Conservation (phyloP, 495 filamentous ascomycete species). For the Penicillium dipodomyicola region DNA sequence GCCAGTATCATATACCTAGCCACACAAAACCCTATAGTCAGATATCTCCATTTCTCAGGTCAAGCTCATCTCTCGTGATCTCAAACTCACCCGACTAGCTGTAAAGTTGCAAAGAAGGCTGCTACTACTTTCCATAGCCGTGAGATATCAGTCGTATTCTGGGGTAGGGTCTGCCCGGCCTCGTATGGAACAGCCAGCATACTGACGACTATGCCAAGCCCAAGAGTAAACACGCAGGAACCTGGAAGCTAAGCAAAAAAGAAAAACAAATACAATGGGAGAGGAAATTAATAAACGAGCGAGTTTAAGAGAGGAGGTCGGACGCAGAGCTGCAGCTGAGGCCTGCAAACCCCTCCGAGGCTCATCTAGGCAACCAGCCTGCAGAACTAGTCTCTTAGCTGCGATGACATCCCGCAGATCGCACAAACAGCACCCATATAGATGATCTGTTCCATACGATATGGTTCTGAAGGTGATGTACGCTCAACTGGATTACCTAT, state of each 20-base stretch:
- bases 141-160: neutral
- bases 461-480: neutral
- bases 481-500: neutral
- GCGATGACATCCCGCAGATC: neutral
- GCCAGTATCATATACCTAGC: constrained; percentile 8
- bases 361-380: neutral
- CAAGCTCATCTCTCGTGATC: neutral
- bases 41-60: neutral
- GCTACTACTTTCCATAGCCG: neutral
- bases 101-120: neutral
- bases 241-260: neutral
- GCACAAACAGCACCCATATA: neutral
- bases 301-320: neutral
- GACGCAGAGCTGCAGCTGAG: constrained; percentile 1
- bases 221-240: neutral
- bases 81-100: constrained; percentile 6
- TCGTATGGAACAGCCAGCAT: neutral
- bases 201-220: neutral
- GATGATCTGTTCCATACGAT: neutral
- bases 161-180: neutral
- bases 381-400: constrained; percentile 5
- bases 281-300: neutral
- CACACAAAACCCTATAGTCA: neutral
- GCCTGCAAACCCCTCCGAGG: neutral
- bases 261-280: neutral